phyloP scores from a whole-genome alignment of 352 stramenopile species.

The Phytophthora vignae region DNA sequence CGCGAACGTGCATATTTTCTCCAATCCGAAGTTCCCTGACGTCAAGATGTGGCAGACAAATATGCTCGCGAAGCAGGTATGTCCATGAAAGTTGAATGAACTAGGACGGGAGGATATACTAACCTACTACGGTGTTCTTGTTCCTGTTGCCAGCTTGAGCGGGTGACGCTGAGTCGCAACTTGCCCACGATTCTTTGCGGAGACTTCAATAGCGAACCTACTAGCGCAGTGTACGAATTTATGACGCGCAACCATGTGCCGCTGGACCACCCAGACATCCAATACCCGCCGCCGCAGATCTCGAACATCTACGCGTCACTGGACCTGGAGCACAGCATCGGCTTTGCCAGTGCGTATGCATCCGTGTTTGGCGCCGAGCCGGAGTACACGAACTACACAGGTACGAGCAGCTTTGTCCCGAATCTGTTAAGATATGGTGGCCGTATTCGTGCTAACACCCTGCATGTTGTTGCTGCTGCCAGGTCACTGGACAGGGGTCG shows the following conservation, averaged over 20 bases:
- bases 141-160: slow-evolving; percentile 65
- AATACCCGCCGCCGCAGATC: slow-evolving; percentile 73
- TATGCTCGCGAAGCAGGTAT: slow-evolving; percentile 86
- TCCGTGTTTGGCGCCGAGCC: slow-evolving; percentile 97
- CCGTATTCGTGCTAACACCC: not conserved
- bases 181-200: slow-evolving; percentile 97
- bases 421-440: not conserved
- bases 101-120: not conserved
- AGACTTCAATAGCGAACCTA: slow-evolving; percentile 99
- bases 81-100: not conserved
- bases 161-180: slow-evolving; percentile 68
- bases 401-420: slow-evolving; percentile 29
- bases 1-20: slow-evolving; percentile 98
- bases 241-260: slow-evolving; percentile 90
- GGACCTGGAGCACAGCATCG: slow-evolving; percentile 93
- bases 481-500: slow-evolving; percentile 94
- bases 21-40: slow-evolving; percentile 98
- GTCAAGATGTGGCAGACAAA: slow-evolving; percentile 99
- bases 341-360: slow-evolving; percentile 95
- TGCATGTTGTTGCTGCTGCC: slow-evolving; percentile 4
- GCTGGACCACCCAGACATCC: slow-evolving; percentile 92
- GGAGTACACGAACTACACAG: slow-evolving; percentile 98
- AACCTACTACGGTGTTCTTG: slow-evolving; percentile 2
- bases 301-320: slow-evolving; percentile 79
- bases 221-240: slow-evolving; percentile 97